Base-by-base conservation (phyloP, 1,284 basidiomycete species). In the Porogramme epimiltina region DNA sequence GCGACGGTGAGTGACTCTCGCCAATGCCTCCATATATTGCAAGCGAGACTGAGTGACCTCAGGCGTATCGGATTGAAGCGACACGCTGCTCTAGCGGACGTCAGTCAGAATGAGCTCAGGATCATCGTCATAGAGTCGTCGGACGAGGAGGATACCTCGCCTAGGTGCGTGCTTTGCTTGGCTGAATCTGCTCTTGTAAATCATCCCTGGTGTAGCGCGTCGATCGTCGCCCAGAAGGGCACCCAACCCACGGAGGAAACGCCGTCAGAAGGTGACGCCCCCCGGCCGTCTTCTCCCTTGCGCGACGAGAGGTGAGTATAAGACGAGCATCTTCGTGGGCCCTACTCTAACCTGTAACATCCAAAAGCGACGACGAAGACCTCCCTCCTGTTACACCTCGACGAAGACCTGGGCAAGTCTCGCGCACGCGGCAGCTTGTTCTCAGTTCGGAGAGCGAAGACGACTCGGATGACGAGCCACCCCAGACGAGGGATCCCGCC, bases 91-190 rank as follows among this genome's bases (percentile, higher is more conserved):
- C 42, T 54, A 13, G 38, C 45, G 1, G 45, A 25, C 8, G 33
- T 55, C 20, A 36, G 47, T 28, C 38, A 52, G 37, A 49, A 51
- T 22, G 42, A 52, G 39, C 38, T 58, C 22, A 64, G 72, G 42
- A 65, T 82, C 18, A 80, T 85, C 49, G 79, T 81, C 56, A 78
- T 84, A 61, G 34, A 37, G 16, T 81, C 80, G 10, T 83, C 81
- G 33, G 79, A 74, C 42, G 76, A 77, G 45, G 72, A 76, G 4
- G 67, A 75, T 23, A 58, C 55, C 28, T 31, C 28, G 45, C 31
- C 49, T 55, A 65, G 42, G 66, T 70, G 50, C 45, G 66, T 45
- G 18, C 16, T 34, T 10, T n/a, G 11, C 26, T n/a, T 26, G 3
- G 13, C 15, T 15, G n/a, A 3, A 2, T n/a, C 16, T 28, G 18